Conservation (phyloP, 129 eudicot species). For the sunflower (Helianthus annuus) region HanXRQr2.0-SUNRISE NC_035434.2:174537637-174538136, state of each 20-base stretch:
- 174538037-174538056: conserved; percentile 37
- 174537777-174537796: conserved; percentile 98
- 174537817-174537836: neutral
- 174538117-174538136: conserved; percentile 54
- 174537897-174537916: conserved; percentile 57
- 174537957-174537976: conserved; percentile 49
- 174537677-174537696: conserved; percentile 44
- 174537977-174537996: conserved; percentile 23
- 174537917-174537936: conserved; percentile 61
- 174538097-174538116: conserved; percentile 22
- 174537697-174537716: conserved; percentile 89
- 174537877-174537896: conserved; percentile 57
- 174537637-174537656: neutral
- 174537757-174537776: conserved; percentile 80
- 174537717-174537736: conserved; percentile 83
- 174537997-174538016: neutral
- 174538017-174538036: conserved; percentile 23
- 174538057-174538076: conserved; percentile 61
- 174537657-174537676: neutral
- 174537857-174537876: neutral
- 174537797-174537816: conserved; percentile 60
- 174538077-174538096: conserved; percentile 41
- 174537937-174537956: conserved; percentile 99
- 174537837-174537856: conserved; percentile 2
- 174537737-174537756: conserved; percentile 75